Percentiles rank a stretch among this genome's conserved stretches.
Evolutionary conservation across 2,329 filamentous ascomycete species (phyloP).

Genomic region (Aspergillus nomiae): DNA sequence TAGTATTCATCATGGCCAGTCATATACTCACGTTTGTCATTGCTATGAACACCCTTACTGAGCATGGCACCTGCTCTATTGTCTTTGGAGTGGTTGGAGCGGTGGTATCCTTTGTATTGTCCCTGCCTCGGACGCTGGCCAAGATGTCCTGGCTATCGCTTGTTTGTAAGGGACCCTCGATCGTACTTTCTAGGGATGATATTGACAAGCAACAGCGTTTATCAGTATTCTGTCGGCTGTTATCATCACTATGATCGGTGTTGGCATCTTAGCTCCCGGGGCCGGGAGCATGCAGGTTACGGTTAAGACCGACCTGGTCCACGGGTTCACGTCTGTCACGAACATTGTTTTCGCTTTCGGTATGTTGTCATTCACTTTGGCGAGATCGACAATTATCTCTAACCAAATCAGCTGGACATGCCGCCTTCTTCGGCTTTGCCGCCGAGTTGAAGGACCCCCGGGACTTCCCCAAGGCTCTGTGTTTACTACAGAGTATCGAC

Average conservation of each 20-base stretch:
- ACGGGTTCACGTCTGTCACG: constrained; percentile 62
- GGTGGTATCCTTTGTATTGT: constrained; percentile 59
- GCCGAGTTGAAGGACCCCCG: constrained; percentile 63
- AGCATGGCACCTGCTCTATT: constrained; percentile 64
- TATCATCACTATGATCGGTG: constrained; percentile 66
- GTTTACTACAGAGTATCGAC: constrained; percentile 61
- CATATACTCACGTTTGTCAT: constrained; percentile 71
- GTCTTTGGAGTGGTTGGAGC: constrained; percentile 64
- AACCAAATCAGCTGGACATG: constrained; percentile 59
- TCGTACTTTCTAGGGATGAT: rapidly evolving
- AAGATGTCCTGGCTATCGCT: constrained; percentile 65
- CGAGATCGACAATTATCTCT: constrained; percentile 52
- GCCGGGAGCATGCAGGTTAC: constrained; percentile 37
- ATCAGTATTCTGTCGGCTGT: constrained; percentile 65
- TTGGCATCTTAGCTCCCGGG: constrained; percentile 55
- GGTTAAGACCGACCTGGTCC: constrained; percentile 50
- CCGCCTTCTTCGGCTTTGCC: constrained; percentile 70
- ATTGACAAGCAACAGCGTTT: constrained; percentile 51
- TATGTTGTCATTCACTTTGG: constrained; percentile 49
- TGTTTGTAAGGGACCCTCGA: constrained; percentile 41
- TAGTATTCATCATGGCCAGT: constrained; percentile 71
- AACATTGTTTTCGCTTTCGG: constrained; percentile 75
- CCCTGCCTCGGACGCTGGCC: constrained; percentile 63
- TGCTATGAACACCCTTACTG: constrained; percentile 66
- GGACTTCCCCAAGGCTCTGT: constrained; percentile 65